Evolutionary conservation across 2,329 filamentous ascomycete genomes (phyloP).

Genomic region (Phialophora tarda): DNA sequence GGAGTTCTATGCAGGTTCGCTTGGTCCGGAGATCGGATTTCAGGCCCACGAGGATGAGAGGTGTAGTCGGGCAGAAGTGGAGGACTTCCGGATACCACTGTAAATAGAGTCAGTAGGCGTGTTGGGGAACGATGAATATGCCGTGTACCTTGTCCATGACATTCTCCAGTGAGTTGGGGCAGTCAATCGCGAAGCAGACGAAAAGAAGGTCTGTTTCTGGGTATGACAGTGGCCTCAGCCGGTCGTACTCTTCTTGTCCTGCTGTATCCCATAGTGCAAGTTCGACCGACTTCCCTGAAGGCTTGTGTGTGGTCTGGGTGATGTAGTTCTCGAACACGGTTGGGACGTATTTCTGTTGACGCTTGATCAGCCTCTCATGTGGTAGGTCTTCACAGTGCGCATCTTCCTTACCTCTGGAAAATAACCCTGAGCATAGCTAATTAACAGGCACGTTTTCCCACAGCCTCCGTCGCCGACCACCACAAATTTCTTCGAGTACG

Average conservation of each 20-base stretch:
- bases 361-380: constrained; percentile 14
- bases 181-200: constrained; percentile 99
- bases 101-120: constrained; percentile 24
- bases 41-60: constrained; percentile 91
- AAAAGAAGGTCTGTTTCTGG: constrained; percentile 97
- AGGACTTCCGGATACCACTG: constrained; percentile 99
- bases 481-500: constrained; percentile 98
- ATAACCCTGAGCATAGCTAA: constrained; percentile 98
- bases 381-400: neutral
- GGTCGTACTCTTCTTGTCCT: constrained; percentile 98
- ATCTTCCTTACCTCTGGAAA: constrained; percentile 83
- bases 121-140: neutral
- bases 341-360: constrained; percentile 91
- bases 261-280: constrained; percentile 98
- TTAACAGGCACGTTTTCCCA: constrained; percentile 97
- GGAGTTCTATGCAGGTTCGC: constrained; percentile 95
- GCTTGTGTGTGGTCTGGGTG: constrained; percentile 87
- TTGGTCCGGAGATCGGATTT: constrained; percentile 97
- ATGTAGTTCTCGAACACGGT: constrained; percentile 99
- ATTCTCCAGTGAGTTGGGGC: constrained; percentile 96
- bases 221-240: constrained; percentile 92
- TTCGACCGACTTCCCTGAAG: constrained; percentile 91
- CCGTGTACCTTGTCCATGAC: constrained; percentile 91
- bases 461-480: constrained; percentile 98
- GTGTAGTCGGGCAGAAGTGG: constrained; percentile 97